Percentiles rank a stretch among this genome's conserved stretches.
These are phyloP conservation scores for Oemleria cerasiformis DNA, from an alignment of 306 rosid species.

Conservation along the genomic window DNA sequence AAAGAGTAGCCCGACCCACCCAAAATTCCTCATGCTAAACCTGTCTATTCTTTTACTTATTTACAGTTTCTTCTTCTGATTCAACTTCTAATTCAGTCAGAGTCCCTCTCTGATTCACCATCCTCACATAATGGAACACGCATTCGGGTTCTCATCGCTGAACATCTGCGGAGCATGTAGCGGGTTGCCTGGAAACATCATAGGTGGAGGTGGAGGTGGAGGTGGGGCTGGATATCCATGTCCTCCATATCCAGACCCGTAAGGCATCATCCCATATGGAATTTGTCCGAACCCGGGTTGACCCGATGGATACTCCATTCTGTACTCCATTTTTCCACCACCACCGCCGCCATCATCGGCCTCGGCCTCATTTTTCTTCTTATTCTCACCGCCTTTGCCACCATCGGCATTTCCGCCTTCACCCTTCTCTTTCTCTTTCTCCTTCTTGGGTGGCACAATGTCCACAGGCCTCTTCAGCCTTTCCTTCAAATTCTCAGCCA, in stretches of 20 bases:
- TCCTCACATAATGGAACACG: conserved; percentile 63
- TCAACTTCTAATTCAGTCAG: no score
- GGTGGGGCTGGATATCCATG: conserved; percentile 25
- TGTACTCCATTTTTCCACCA: conserved; percentile 27
- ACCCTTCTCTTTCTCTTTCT: conserved; percentile 25
- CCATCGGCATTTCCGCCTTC: conserved; percentile 20
- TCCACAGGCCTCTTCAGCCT: conserved; percentile 59
- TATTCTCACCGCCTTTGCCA: conserved; percentile 26
- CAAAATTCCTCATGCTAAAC: conserved; percentile 16
- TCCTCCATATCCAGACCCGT: conserved; percentile 25
- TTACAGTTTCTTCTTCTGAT: conserved; percentile 17
- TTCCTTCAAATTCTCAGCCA: conserved; percentile 37
- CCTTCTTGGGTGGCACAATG: conserved; percentile 59
- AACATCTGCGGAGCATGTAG: conserved; percentile 52
- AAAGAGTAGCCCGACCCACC: background rate
- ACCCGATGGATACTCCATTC: conserved; percentile 23
- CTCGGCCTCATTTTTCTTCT: conserved; percentile 23
- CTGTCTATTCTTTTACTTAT: conserved; percentile 36
- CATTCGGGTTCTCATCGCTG: conserved; percentile 88
- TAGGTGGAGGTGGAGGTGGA: conserved; percentile 8
- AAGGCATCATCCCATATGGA: background rate
- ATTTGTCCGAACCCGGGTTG: conserved; percentile 28
- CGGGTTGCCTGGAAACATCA: conserved; percentile 27
- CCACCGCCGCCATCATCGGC: conserved; percentile 28
- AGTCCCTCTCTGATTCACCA: background rate